These are phyloP conservation scores for Myxozyma kluyveri DNA, from an alignment of 805 yeast species.

Conservation along the genomic window DNA sequence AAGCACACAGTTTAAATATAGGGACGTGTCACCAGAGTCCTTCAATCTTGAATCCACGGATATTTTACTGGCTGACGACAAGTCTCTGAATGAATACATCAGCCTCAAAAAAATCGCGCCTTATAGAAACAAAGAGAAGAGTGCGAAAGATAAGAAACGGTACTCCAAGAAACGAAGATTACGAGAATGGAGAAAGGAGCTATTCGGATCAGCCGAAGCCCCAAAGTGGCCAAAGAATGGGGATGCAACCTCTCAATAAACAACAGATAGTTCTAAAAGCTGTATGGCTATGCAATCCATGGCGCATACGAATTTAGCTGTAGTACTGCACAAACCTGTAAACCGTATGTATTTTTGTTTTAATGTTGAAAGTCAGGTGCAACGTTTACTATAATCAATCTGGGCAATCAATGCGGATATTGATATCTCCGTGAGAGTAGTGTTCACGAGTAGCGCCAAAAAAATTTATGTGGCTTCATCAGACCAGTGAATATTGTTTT, in stretches of 20 bases:
- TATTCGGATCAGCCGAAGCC: conserved; percentile 59
- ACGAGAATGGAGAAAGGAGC: conserved; percentile 85
- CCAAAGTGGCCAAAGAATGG: conserved; percentile 36
- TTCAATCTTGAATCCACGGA: conserved; percentile 85
- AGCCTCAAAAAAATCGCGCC: conserved; percentile 94
- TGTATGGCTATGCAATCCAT: too few relatives aligned
- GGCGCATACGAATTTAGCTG: too few relatives aligned
- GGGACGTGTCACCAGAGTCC: conserved; percentile 93
- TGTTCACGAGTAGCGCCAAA: too few relatives aligned
- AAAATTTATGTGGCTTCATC: too few relatives aligned
- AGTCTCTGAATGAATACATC: conserved; percentile 74
- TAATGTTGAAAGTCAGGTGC: too few relatives aligned
- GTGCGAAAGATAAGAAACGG: conserved; percentile 76
- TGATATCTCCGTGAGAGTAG: too few relatives aligned
- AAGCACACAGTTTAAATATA: conserved; percentile 58
- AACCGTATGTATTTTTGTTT: too few relatives aligned
- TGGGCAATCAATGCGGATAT: too few relatives aligned
- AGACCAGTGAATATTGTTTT: too few relatives aligned
- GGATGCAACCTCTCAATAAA: background rate
- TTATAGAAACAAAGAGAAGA: conserved; percentile 71
- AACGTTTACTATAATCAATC: too few relatives aligned
- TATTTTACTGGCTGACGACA: conserved; percentile 85
- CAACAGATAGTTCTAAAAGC: background rate
- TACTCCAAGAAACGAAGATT: conserved; percentile 77
- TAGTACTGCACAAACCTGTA: too few relatives aligned